These are phyloP conservation scores for Candida tibetensis DNA, from an alignment of 805 yeast genomes.

Conservation along the genomic window DNA sequence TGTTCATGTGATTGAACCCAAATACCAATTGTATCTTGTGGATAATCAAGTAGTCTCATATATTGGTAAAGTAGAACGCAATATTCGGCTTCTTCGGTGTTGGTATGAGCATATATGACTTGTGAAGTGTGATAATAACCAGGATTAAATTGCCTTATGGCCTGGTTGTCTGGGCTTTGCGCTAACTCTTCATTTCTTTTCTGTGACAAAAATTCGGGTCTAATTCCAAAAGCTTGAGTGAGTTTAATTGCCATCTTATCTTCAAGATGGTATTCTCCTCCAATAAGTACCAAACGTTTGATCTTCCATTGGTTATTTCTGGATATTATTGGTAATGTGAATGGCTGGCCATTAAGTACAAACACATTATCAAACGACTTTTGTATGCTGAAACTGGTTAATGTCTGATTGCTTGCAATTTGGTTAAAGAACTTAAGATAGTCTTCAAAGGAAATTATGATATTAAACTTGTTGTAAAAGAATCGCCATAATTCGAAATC, in stretches of 20 bases:
- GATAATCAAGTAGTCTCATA: constrained; percentile 45
- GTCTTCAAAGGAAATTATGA: constrained; percentile 10
- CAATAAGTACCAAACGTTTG: constrained; percentile 8
- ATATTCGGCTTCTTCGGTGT: constrained; percentile 42
- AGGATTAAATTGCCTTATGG: too few relatives aligned
- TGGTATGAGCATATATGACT: constrained; percentile 10
- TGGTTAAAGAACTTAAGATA: constrained; percentile 4
- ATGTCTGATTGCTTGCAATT: neutral
- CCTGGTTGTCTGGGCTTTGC: neutral
- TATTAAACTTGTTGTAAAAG: constrained; percentile 7
- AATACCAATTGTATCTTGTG: constrained; percentile 36
- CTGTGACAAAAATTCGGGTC: constrained; percentile 1
- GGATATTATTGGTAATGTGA: constrained; percentile 4
- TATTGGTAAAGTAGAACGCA: constrained; percentile 45
- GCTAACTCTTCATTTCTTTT: neutral
- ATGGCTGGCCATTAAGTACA: constrained; percentile 6
- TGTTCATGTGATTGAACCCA: constrained; percentile 42
- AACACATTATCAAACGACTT: constrained; percentile 7
- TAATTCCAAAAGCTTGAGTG: neutral
- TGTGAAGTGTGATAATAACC: constrained; percentile 10
- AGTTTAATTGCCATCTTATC: neutral
- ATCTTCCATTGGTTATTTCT: constrained; percentile 1
- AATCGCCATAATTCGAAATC: constrained; percentile 7
- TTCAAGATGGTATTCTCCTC: constrained; percentile 3
- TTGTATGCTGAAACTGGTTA: neutral